Conservation (phyloP, 257 asterid species). For the Ligustrum vulgare region DNA sequence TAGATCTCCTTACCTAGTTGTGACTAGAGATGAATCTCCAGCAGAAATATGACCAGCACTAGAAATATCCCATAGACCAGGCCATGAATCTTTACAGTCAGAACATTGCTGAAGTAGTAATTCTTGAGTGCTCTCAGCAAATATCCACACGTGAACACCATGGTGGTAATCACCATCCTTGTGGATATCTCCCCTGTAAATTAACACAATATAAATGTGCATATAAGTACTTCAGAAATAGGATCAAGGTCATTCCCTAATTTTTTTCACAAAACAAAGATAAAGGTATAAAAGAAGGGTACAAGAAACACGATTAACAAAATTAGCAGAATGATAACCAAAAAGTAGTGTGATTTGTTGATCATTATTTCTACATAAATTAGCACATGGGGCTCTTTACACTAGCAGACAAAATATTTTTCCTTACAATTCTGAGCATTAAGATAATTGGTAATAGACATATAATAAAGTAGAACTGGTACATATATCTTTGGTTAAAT, state of each 20-base stretch:
- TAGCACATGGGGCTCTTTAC: not conserved
- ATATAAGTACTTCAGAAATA: constrained; percentile 8
- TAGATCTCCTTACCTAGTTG: constrained; percentile 60
- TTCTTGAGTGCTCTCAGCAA: constrained; percentile 82
- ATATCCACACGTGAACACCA: constrained; percentile 94
- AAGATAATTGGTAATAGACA: not conserved
- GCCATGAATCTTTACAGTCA: constrained; percentile 93
- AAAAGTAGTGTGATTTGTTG: not conserved
- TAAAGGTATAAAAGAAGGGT: not conserved
- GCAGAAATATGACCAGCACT: constrained; percentile 99
- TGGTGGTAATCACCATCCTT: constrained; percentile 92
- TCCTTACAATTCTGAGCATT: not conserved
- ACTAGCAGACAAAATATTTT: not conserved
- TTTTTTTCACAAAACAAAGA: not conserved
- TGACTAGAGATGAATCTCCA: constrained; percentile 86
- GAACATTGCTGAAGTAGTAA: constrained; percentile 78
- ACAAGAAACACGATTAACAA: not conserved
- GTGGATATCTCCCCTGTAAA: constrained; percentile 67
- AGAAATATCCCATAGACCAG: constrained; percentile 93
- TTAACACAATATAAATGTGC: constrained; percentile 14
- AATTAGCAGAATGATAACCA: not conserved
- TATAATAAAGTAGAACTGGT: not conserved
- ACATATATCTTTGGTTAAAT: not conserved
- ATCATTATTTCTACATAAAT: not conserved
- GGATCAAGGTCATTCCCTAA: not conserved